Conservation (phyloP, 306 rosid genomes). For the Cicer arietinum region DNA sequence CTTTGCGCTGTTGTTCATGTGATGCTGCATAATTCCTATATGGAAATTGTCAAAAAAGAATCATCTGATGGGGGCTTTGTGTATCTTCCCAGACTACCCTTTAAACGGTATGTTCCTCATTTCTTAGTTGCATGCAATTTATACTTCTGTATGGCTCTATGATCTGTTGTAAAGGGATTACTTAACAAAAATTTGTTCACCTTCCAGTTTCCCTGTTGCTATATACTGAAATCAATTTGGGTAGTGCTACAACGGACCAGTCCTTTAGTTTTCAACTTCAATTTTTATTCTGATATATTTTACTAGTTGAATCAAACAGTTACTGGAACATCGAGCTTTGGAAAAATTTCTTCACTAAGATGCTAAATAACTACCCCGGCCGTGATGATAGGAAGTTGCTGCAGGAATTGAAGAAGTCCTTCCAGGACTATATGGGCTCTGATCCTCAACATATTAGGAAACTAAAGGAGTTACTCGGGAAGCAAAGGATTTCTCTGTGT, state of each 20-base stretch:
- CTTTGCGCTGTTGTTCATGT: slow-evolving; percentile 76
- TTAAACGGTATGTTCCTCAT: slow-evolving; percentile 66
- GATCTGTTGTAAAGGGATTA: slow-evolving; percentile 24
- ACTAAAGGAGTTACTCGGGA: slow-evolving; percentile 77
- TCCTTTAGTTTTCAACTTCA: slow-evolving; percentile 33
- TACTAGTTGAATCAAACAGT: slow-evolving; percentile 53
- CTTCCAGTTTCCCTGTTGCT: not conserved
- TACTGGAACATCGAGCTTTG: slow-evolving; percentile 92
- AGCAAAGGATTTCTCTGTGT: slow-evolving; percentile 86
- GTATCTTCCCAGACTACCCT: slow-evolving; percentile 72
- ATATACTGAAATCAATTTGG: slow-evolving; percentile 29
- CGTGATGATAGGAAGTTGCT: slow-evolving; percentile 58
- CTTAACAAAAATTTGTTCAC: not conserved
- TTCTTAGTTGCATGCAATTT: slow-evolving; percentile 33
- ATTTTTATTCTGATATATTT: slow-evolving; percentile 39
- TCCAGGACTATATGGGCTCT: slow-evolving; percentile 75
- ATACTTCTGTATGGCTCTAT: slow-evolving; percentile 28
- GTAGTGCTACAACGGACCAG: slow-evolving; percentile 3
- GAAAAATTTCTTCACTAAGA: slow-evolving; percentile 79
- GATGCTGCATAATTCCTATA: slow-evolving; percentile 83
- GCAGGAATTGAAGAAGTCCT: slow-evolving; percentile 72
- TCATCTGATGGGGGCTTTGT: slow-evolving; percentile 61
- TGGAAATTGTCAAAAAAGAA: slow-evolving; percentile 76
- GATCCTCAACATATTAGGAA: slow-evolving; percentile 68
- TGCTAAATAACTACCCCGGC: slow-evolving; percentile 69